Evolutionary conservation across 2,329 filamentous ascomycete genomes (phyloP), one percentile per base, ranked within the genome.

Genomic region (Paramyrothecium sp.): DNA sequence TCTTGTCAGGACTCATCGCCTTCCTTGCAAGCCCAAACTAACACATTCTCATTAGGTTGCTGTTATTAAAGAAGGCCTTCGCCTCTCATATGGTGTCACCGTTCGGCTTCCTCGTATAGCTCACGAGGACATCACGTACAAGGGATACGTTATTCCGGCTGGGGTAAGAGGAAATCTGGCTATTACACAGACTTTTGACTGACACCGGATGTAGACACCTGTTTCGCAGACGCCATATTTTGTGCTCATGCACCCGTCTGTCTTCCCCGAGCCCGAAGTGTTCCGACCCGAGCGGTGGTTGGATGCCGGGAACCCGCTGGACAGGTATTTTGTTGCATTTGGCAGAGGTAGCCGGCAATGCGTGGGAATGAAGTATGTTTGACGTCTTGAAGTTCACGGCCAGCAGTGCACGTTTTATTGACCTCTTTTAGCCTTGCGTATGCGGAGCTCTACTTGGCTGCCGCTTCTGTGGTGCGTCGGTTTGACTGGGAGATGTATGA

Each of bases 31-130:
- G 13, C 13, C 13, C 4, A 12, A 7, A 16, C 38, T 44, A 19
- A 44, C 13, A 7, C 13, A 19, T 44, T 44, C 38, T 19, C 5
- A 30, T 30, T 44, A 63, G 60, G 53, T 3, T 30, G 71, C 67
- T 21, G 70, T 75, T 7, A 65, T 76, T 22, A 66, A 69, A 41
- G 74, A 76, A 56, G 67, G 68, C 1, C 57, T 76, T n/a, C 69
- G 74, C 2, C 60, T 75, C 19, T 67, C 67, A 8, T 71, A 72
- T 44, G 72, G 71, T 7, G 65, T 72, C 12, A 61, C 69, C 1
- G 58, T 58, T 38, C 65, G 71, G 13, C 65, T 65, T 4, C 58
- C 68, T 1, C 64, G 68, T 2, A 58, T 70, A 3, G 52, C 71
- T 11, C 63, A 64, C 3, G 58, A 71, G 7, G 71, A 75, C 19